phyloP scores from a whole-genome alignment of 2,329 filamentous ascomycete genomes.

The Xylariaceae sp. region DNA sequence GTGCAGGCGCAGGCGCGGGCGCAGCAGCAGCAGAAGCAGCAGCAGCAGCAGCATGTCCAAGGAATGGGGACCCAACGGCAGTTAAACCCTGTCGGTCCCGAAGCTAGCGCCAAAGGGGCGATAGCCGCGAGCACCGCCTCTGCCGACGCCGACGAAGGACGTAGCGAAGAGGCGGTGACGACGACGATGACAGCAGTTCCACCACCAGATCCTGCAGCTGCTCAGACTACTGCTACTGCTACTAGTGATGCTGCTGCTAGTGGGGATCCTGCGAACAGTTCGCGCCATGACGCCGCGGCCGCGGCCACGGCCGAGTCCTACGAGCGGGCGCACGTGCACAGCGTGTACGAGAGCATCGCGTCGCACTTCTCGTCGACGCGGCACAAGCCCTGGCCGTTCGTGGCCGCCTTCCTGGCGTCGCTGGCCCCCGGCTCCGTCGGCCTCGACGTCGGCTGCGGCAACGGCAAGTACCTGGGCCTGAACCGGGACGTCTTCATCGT shows the following conservation, averaged over 20 bases:
- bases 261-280: too few relatives aligned
- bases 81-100: constrained; percentile 5
- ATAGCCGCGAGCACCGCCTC: not conserved
- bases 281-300: constrained; percentile 27
- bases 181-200: constrained; percentile 14
- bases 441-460: constrained; percentile 91
- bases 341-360: constrained; percentile 87
- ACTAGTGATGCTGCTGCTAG: constrained; percentile 2
- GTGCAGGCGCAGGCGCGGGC: not conserved
- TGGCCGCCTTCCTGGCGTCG: constrained; percentile 73
- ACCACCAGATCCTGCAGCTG: not conserved
- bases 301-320: constrained; percentile 64
- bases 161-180: constrained; percentile 9
- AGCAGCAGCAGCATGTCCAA: not conserved
- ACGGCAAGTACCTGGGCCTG: constrained; percentile 90
- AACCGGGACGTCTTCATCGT: constrained; percentile 79
- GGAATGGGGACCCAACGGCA: constrained; percentile 14
- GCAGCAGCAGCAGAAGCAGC: constrained; percentile 1
- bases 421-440: constrained; percentile 74
- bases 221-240: constrained; percentile 9
- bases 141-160: constrained; percentile 1
- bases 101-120: not conserved
- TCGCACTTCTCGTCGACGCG: constrained; percentile 81
- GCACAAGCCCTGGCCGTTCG: constrained; percentile 89
- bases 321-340: constrained; percentile 86